These are phyloP conservation scores for Paraconiothyrium sp. DNA, from an alignment of 2,329 filamentous ascomycete genomes.

Conservation along the genomic window DNA sequence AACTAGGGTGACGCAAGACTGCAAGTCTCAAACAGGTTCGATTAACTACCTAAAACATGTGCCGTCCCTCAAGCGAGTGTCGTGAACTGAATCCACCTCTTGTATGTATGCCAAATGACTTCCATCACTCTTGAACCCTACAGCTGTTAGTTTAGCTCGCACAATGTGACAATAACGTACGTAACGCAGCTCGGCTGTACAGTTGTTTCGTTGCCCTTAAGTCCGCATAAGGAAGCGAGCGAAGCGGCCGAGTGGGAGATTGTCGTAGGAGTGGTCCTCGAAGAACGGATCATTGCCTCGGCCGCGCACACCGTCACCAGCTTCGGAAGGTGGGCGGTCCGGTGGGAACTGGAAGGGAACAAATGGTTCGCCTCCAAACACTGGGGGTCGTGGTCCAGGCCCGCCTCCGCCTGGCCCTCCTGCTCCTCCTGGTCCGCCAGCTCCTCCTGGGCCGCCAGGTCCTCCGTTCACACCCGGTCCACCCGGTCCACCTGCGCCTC, in stretches of 20 bases:
- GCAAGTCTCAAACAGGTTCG: not conserved
- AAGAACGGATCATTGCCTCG: not conserved
- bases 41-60: conserved; percentile 9
- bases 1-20: not conserved
- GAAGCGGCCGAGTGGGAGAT: not conserved
- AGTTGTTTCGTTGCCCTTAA: not conserved
- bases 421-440: not conserved
- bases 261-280: not conserved
- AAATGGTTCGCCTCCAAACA: not conserved
- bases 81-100: not conserved
- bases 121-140: not conserved
- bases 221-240: not conserved
- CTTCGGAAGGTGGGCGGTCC: not conserved
- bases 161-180: not conserved
- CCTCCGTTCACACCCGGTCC: too few species aligned
- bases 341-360: not conserved
- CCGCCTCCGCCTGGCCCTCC: too few species aligned
- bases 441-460: not conserved
- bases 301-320: conserved; percentile 3
- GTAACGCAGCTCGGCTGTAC: conserved; percentile 1
- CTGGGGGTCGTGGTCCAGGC: not conserved
- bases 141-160: not conserved
- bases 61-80: not conserved
- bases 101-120: conserved; percentile 2
- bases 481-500: too few species aligned